phyloP scores from a whole-genome alignment of 2,329 filamentous ascomycete genomes.

The Monosporascus cannonballus region DNA sequence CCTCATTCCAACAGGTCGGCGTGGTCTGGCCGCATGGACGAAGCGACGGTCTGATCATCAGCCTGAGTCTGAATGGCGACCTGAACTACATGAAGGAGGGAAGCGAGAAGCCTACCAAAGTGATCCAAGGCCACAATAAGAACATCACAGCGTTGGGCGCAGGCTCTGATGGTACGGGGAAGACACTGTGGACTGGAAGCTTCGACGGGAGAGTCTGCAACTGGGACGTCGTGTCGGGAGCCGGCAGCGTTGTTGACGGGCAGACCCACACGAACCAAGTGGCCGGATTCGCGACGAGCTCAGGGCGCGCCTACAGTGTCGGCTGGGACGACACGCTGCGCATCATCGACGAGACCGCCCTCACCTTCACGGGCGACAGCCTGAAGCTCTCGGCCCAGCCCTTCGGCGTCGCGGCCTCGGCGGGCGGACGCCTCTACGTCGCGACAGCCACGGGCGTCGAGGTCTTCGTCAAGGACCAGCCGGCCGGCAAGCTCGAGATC shows the following conservation, averaged over 20 bases:
- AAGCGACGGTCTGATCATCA: slow-evolving; percentile 82
- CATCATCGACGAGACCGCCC: slow-evolving; percentile 66
- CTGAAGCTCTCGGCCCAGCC: slow-evolving; percentile 73
- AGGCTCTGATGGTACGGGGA: slow-evolving; percentile 46
- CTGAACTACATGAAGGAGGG: slow-evolving; percentile 81
- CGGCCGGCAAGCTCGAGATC: slow-evolving; percentile 53
- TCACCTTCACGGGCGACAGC: slow-evolving; percentile 66
- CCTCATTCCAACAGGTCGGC: slow-evolving; percentile 86
- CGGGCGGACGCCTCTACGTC: slow-evolving; percentile 39
- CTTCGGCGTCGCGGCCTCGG: slow-evolving; percentile 33
- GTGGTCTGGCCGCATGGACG: slow-evolving; percentile 83
- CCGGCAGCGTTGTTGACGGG: slow-evolving; percentile 68
- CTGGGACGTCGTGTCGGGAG: slow-evolving; percentile 72
- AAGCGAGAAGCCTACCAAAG: slow-evolving; percentile 58
- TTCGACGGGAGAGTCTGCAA: slow-evolving; percentile 82
- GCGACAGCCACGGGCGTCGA: slow-evolving; percentile 50
- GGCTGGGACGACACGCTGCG: slow-evolving; percentile 93
- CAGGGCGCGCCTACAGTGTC: slow-evolving; percentile 70
- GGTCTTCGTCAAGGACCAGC: slow-evolving; percentile 52
- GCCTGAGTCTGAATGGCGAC: slow-evolving; percentile 80
- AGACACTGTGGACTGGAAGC: slow-evolving; percentile 80
- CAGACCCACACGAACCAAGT: slow-evolving; percentile 82
- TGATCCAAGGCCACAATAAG: slow-evolving; percentile 86
- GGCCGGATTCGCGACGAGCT: slow-evolving; percentile 60
- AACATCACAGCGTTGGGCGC: slow-evolving; percentile 72